A percentile compares a stretch with the other conserved stretches of the same genome.
These are phyloP conservation scores for Neocatenulostroma microsporum DNA, from an alignment of 2,329 filamentous ascomycete species.

Conservation along the genomic window DNA sequence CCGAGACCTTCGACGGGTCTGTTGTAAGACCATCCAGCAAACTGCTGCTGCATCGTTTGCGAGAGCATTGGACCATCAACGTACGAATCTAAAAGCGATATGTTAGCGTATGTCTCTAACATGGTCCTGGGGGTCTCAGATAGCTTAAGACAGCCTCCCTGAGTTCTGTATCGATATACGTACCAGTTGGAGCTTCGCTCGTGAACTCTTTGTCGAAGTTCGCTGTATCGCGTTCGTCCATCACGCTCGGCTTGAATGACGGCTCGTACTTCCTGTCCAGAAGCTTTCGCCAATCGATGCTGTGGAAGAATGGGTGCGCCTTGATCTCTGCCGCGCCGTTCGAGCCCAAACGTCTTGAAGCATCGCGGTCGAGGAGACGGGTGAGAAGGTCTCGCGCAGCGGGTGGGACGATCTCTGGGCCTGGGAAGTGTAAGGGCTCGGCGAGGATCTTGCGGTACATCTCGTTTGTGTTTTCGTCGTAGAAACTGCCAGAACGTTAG, in stretches of 20 bases:
- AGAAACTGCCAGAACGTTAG: constrained; percentile 62
- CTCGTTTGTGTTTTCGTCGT: constrained; percentile 98
- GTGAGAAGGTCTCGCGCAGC: constrained; percentile 88
- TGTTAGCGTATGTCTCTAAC: no score
- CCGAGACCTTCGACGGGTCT: constrained; percentile 86
- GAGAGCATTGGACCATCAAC: constrained; percentile 87
- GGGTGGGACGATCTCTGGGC: constrained; percentile 80
- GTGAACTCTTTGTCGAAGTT: constrained; percentile 96
- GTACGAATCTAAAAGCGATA: no score
- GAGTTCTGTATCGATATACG: no score
- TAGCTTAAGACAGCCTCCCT: no score
- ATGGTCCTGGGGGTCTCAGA: no score
- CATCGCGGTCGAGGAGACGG: constrained; percentile 85
- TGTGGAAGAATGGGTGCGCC: constrained; percentile 96
- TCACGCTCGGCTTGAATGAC: constrained; percentile 92
- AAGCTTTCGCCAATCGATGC: constrained; percentile 97
- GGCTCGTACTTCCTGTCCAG: constrained; percentile 97
- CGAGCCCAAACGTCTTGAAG: constrained; percentile 78
- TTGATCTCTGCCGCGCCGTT: constrained; percentile 97
- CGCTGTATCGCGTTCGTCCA: constrained; percentile 82
- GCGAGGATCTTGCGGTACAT: constrained; percentile 99
- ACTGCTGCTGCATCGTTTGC: constrained; percentile 94
- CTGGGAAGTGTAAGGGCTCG: constrained; percentile 89
- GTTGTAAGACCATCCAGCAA: constrained; percentile 95
- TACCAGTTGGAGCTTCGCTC: constrained; percentile 78